Base-by-base conservation (phyloP, 352 stramenopile species). In the Phytophthora colocasiae region DNA sequence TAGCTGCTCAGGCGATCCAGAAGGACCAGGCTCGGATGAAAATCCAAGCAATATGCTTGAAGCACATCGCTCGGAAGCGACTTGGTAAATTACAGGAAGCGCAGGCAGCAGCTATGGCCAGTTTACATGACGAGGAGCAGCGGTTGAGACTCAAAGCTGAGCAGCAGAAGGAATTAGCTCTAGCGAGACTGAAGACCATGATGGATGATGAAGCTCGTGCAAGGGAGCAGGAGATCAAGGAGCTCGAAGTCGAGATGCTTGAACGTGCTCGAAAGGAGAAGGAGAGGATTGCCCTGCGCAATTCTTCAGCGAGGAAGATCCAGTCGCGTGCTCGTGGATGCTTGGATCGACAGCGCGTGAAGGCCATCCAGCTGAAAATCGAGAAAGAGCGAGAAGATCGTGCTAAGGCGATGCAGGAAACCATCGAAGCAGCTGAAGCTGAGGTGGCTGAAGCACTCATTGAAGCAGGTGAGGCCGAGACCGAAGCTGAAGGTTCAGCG, bases 161-260 rank as follows among this genome's bases (percentile, higher is more conserved):
- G 17, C 83, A 91, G 38, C 80, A 89, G 24, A 88, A 93, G 38
- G 85, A 93, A 55, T 63, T 91, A 47, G 83, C 80, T 29, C 57
- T 92, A 24, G 79, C 83, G 10, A 74, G 77, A 56, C 66, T 92
- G 15, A 87, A 93, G 40, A 70, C 69, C 7, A 65, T 89, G 55
- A 91, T 95, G 75, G 85, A 93, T 39, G 82, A 92, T 12, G 85
- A 95, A 17, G 78, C 78, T 7, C 63, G 85, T 4, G 73, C 68
- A 6, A 62, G 78, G 4, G 85, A 95, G 34, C 81, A 91, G 41
- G 87, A 95, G 62, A 74, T 91, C 40, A 84, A 86, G 34, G 77
- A 84, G 32, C 75, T 95, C 1, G 81, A 93, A 60, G 55, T 81
- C 11, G 67, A 93, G 47, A 91, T 95, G 77, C 74, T 91, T n/a